A percentile compares a stretch with the other conserved stretches of the same genome.
Evolutionary conservation across 768 basidiomycete genomes (phyloP).

Genomic region (Tephrocybe sp.): DNA sequence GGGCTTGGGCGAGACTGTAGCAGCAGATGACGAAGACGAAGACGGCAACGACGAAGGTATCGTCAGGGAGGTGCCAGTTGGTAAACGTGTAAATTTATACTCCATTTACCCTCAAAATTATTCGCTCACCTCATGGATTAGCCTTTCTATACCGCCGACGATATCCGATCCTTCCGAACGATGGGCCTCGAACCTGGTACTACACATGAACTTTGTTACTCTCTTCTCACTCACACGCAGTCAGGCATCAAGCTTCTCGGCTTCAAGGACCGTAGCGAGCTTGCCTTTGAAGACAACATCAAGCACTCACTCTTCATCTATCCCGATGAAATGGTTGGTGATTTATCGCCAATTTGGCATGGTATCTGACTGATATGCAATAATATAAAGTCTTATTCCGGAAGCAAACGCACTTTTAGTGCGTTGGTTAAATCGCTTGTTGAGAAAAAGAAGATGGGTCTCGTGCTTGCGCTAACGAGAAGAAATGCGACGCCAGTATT

Average conservation of each 20-base stretch:
- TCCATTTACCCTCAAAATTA: neutral
- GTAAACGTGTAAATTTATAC: slow-evolving; percentile 43
- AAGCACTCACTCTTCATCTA: slow-evolving; percentile 91
- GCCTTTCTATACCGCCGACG: slow-evolving; percentile 85
- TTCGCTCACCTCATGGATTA: slow-evolving; percentile 25
- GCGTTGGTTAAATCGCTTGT: slow-evolving; percentile 83
- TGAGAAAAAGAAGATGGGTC: slow-evolving; percentile 75
- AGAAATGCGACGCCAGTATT: slow-evolving; percentile 75
- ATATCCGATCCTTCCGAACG: slow-evolving; percentile 78
- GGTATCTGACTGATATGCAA: too few relatives aligned
- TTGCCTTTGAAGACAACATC: slow-evolving; percentile 85
- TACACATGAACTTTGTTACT: slow-evolving; percentile 9
- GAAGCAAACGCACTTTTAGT: slow-evolving; percentile 89
- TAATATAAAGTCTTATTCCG: slow-evolving; percentile 80
- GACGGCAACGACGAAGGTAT: slow-evolving; percentile 32
- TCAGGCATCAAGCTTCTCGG: slow-evolving; percentile 88
- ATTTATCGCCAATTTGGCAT: too few relatives aligned
- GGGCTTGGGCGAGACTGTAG: slow-evolving; percentile 32
- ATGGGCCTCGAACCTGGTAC: slow-evolving; percentile 74
- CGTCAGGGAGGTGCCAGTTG: slow-evolving; percentile 43
- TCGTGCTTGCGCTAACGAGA: slow-evolving; percentile 70
- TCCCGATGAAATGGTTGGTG: slow-evolving; percentile 88
- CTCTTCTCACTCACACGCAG: neutral
- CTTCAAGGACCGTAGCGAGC: slow-evolving; percentile 71
- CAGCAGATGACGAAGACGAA: slow-evolving; percentile 36